A percentile compares a stretch with the other conserved stretches of the same genome.
These are phyloP conservation scores for Colletotrichum melonis DNA, from an alignment of 2,329 filamentous ascomycete genomes.

Conservation along the genomic window DNA sequence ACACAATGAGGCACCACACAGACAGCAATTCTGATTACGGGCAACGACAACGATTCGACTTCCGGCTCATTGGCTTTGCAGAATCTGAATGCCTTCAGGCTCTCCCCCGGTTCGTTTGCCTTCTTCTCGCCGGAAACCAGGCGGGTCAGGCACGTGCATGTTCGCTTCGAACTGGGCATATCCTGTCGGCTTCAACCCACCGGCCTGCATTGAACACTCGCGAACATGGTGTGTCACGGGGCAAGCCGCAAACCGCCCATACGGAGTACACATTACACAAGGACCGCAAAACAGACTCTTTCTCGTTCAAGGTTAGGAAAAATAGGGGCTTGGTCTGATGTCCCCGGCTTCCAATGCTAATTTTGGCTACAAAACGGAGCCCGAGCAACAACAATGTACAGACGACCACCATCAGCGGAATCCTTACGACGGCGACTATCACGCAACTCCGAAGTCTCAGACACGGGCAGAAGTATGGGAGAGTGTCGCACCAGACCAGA, in stretches of 20 bases:
- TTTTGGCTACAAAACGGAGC: conserved; percentile 20
- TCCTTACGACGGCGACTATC: conserved; percentile 22
- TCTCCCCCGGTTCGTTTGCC: not conserved
- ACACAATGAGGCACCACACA: not conserved
- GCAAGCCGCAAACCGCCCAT: not conserved
- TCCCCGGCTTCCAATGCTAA: conserved; percentile 24
- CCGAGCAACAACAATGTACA: conserved; percentile 3
- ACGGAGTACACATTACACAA: too few relatives aligned
- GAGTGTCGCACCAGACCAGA: conserved; percentile 24
- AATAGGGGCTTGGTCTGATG: conserved; percentile 19
- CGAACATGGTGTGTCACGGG: conserved; percentile 13
- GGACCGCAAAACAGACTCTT: conserved; percentile 26
- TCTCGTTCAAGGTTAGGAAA: not conserved
- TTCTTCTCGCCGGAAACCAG: not conserved
- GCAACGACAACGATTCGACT: conserved; percentile 1
- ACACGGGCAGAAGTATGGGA: conserved; percentile 26
- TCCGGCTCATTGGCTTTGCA: not conserved
- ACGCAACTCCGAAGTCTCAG: conserved; percentile 33
- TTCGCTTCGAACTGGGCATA: conserved; percentile 22
- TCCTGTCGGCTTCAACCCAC: not conserved
- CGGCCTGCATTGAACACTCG: conserved; percentile 3
- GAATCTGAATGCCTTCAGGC: not conserved
- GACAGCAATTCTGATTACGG: not conserved
- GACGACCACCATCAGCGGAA: not conserved
- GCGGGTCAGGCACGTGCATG: conserved; percentile 7